phyloP scores from a whole-genome alignment of 129 eudicot genomes.

The Artemisia argyi region DNA sequence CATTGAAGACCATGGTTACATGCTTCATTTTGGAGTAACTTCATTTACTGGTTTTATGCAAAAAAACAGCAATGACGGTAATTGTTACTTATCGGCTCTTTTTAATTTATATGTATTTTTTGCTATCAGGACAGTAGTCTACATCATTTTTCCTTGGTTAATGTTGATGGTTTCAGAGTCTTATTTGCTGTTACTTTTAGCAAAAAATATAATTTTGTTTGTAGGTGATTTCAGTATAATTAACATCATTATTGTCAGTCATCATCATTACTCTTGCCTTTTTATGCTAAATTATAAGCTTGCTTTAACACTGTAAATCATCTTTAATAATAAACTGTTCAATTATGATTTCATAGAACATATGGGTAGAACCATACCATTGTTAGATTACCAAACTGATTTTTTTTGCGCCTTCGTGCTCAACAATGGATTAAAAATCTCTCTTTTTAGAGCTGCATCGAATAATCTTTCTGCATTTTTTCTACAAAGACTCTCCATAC shows the following conservation, averaged over 20 bases:
- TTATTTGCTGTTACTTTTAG: slow-evolving; percentile 10
- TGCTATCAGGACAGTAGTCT: slow-evolving; percentile 4
- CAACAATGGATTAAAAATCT: neutral
- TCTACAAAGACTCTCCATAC: neutral
- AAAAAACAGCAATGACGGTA: slow-evolving; percentile 56
- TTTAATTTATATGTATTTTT: neutral
- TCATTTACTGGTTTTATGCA: slow-evolving; percentile 85
- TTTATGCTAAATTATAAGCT: slow-evolving; percentile 4
- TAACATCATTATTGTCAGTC: neutral
- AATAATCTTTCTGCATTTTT: neutral
- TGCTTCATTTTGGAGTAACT: slow-evolving; percentile 84
- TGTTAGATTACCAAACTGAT: neutral
- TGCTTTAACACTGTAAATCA: slow-evolving; percentile 12
- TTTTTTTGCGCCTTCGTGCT: neutral
- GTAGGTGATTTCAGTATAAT: neutral
- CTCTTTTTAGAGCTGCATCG: neutral
- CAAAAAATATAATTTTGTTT: neutral
- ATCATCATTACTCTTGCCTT: neutral
- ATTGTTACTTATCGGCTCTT: slow-evolving; percentile 8
- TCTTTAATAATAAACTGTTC: slow-evolving; percentile 2
- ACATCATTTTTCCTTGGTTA: neutral
- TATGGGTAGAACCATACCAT: slow-evolving; percentile 12
- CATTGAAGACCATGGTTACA: slow-evolving; percentile 95
- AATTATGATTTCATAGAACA: neutral
- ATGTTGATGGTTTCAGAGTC: neutral